phyloP scores from a whole-genome alignment of 2,329 filamentous ascomycete genomes.

The Colletotrichum abscissum region DNA sequence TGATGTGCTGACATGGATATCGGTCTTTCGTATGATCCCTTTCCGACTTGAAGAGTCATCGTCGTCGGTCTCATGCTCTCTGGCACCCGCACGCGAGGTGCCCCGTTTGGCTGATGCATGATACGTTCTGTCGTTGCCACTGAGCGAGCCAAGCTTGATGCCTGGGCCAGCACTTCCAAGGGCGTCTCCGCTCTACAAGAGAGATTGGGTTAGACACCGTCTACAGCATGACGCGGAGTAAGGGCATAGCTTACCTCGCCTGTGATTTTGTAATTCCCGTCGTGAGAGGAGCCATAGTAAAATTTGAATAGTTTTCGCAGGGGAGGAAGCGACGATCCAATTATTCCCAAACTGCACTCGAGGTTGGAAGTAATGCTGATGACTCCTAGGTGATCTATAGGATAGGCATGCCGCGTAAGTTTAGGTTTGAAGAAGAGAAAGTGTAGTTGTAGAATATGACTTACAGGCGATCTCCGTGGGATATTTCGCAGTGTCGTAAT shows the following conservation, averaged over 20 bases:
- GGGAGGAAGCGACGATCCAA: conserved; percentile 9
- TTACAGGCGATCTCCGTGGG: conserved; percentile 3
- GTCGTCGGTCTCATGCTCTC: conserved; percentile 12
- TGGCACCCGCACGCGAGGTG: neutral
- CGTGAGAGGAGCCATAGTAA: conserved; percentile 12
- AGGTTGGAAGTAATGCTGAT: conserved; percentile 15
- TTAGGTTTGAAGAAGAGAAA: fast-evolving
- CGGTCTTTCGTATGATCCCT: conserved; percentile 13
- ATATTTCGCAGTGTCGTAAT: conserved; percentile 16
- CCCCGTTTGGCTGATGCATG: neutral
- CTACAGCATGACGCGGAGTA: neutral
- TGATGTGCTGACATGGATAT: conserved; percentile 7
- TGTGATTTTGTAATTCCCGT: neutral
- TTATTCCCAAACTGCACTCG: conserved; percentile 14
- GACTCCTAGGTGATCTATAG: conserved; percentile 13
- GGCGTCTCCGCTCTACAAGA: neutral
- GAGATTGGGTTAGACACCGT: neutral
- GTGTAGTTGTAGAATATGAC: neutral
- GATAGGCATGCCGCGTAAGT: neutral
- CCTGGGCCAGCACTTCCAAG: conserved; percentile 21
- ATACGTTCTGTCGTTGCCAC: conserved; percentile 4
- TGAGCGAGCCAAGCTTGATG: conserved; percentile 23
- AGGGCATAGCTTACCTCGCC: neutral
- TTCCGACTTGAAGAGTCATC: conserved; percentile 20
- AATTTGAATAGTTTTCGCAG: conserved; percentile 17